phyloP scores from a whole-genome alignment of 352 stramenopile genomes.

The Pythium volutum region DNA sequence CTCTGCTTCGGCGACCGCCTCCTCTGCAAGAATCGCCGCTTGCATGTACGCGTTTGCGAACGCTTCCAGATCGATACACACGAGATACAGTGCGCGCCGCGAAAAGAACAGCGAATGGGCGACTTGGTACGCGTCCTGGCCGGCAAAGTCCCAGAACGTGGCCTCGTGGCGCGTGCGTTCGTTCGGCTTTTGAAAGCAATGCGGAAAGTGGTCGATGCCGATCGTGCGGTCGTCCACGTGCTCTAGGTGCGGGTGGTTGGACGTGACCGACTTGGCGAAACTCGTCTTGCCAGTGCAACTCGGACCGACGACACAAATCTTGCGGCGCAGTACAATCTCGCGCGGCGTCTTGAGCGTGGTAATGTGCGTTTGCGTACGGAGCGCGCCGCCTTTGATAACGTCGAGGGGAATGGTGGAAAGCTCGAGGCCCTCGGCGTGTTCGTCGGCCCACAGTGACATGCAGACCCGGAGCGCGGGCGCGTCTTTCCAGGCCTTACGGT shows the following conservation, averaged over 20 bases:
- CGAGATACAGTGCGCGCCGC: not conserved
- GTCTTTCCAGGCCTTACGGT: too few species aligned
- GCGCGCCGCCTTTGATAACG: too few species aligned
- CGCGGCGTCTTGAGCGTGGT: too few species aligned
- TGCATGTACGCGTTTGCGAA: not conserved
- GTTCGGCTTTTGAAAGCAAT: constrained; percentile 2
- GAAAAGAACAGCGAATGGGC: constrained; percentile 11
- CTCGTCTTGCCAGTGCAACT: not conserved
- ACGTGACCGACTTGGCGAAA: constrained; percentile 29
- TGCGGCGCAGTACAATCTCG: too few species aligned
- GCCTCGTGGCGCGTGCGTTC: not conserved
- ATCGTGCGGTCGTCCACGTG: not conserved
- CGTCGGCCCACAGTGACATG: too few species aligned
- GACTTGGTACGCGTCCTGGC: constrained; percentile 2
- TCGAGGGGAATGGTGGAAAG: too few species aligned
- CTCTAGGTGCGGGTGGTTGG: constrained; percentile 5
- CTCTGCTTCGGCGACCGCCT: too few species aligned
- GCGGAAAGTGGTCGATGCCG: not conserved
- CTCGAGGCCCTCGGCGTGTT: too few species aligned
- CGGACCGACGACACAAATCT: too few species aligned
- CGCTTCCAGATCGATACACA: constrained; percentile 2
- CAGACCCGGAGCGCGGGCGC: too few species aligned
- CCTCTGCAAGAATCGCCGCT: not conserved
- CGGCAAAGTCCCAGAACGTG: constrained; percentile 11
- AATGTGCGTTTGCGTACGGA: too few species aligned